Base-by-base conservation (phyloP, 371 early-diverging fungal genomes). In the Chytridium lagenaria region DNA sequence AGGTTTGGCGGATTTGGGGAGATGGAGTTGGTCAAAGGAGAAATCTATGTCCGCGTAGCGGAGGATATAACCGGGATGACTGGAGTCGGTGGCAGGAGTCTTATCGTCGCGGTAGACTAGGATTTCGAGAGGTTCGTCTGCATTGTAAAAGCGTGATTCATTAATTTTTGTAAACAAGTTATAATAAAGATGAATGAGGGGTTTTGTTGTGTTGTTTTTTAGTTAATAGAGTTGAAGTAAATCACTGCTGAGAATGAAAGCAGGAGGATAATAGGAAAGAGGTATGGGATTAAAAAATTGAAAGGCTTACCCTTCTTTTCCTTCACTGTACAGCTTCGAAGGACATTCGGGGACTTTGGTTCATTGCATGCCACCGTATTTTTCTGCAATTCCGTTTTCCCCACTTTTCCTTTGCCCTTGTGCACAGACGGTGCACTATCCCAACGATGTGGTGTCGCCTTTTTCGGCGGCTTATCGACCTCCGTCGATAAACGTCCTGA, bases 81-180 rank as follows among this genome's bases (percentile, higher is more conserved):
- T 16, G 31, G 31, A 3, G 16, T 31, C 61, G n/a, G 15, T 26
- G 12, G 12, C 34, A 33, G 7, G 30, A 12, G 61, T 5, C 36
- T 61, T 61, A 33, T 61, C 61, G 36, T 28, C 36, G 55, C 55
- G 30, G 36, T 34, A 61, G 37, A 61, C 61, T 2, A 61, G 36
- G 7, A 61, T 61, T 23, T 61, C 61, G 23, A 61, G 61, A 12
- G 61, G 61, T 26, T 61, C 61, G 61, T 61, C 61, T 61, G 31
- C 5, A 52, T n/a, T 5, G 12, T 23, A 10, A 10, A 52, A 52
- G 12, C 12, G 44, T 44, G 7, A 19, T 44, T 44, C 44, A 44
- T 44, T 12, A 44, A 19, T 44, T 12, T 44, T 19, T 44, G 44
- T 44, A n/a, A n/a, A n/a, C n/a, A n/a, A n/a, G n/a, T n/a, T n/a